A percentile compares a stretch with the other conserved stretches of the same genome.
Evolutionary conservation across 306 rosid genomes (phyloP).

Genomic region (Castanea sativa): DNA sequence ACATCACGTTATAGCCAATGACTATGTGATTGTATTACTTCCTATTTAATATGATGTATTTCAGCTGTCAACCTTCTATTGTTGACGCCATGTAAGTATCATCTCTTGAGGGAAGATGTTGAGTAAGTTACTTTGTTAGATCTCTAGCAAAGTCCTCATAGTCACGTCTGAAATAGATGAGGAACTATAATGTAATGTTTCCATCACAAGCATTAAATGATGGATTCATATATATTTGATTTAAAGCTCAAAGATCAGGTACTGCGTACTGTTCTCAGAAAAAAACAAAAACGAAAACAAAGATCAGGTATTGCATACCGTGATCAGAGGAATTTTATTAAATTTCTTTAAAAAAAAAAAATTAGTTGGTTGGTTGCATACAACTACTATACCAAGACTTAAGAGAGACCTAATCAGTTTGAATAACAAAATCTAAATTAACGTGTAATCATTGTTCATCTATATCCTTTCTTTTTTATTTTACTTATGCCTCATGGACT

Average conservation of each 20-base stretch:
- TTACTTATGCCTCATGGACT: too few relatives aligned
- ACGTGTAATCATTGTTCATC: too few relatives aligned
- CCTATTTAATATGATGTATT: background rate
- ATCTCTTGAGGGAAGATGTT: constrained; percentile 74
- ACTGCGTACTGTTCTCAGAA: constrained; percentile 40
- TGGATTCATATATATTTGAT: constrained; percentile 3
- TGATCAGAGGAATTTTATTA: too few relatives aligned
- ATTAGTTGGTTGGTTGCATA: too few relatives aligned
- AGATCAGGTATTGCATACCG: too few relatives aligned
- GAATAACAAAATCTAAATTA: too few relatives aligned
- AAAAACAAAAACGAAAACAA: too few relatives aligned
- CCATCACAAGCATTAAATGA: background rate
- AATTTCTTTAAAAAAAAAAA: too few relatives aligned
- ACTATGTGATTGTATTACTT: background rate
- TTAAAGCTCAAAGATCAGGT: constrained; percentile 12
- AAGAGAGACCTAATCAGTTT: too few relatives aligned
- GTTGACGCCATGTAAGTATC: constrained; percentile 80
- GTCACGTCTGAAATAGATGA: constrained; percentile 56
- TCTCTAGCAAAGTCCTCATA: constrained; percentile 79
- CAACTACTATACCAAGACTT: too few relatives aligned
- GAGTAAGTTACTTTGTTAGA: constrained; percentile 66
- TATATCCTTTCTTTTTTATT: too few relatives aligned
- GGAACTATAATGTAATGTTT: background rate
- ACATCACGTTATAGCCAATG: background rate
- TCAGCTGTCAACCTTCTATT: constrained; percentile 53